Base-by-base conservation (phyloP, 768 basidiomycete species). In the Tephrocybe rancida region DNA sequence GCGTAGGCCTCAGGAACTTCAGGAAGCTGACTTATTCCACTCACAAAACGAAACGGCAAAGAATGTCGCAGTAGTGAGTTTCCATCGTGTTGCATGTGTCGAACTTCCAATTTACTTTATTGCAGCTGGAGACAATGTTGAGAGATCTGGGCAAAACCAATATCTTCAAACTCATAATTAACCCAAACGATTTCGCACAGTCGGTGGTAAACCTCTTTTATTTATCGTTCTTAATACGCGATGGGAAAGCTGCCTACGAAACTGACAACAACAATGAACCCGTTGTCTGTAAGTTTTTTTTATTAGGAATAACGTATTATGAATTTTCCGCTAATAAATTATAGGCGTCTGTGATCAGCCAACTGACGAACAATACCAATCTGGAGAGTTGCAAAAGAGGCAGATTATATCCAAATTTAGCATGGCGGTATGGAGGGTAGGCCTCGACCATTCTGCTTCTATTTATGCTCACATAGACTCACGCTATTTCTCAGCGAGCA, bases 131-230 rank as follows among this genome's bases (percentile, higher is more conserved):
- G 63, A 69, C 77, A 3, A 71, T 91, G 6, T 76, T 97, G 21
- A 65, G 70, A 18, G 67, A 78, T 0, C 69, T 73, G 14, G 73
- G 77, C 25, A 61, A 67, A 7, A 78, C 90, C 48, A 97, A 97
- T 62, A 69, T 97, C 25, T 98, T 98, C 74, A 72, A 79, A 55
- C 89, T 98, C 64, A 78, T 98, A 48, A 76, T 97, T 57, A 96
- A 98, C 65, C 97, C 97, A 10, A 70, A 87, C 26, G 86, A 90
- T 62, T 99, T 92, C 64, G 89, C 87, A 0, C 95, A 99, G 66
- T 92, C 91, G 0, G 93, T 98, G 14, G 97, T 98, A 72, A 99
- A 99, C 67, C 75, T 96, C 22, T 98, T 99, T 68, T 95, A 97
- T 64, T 78, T 96, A 2, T 93, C 92, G 0, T 98, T 99, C 73